phyloP scores from a whole-genome alignment of 768 basidiomycete species.

The Calocybe cyanea region DNA sequence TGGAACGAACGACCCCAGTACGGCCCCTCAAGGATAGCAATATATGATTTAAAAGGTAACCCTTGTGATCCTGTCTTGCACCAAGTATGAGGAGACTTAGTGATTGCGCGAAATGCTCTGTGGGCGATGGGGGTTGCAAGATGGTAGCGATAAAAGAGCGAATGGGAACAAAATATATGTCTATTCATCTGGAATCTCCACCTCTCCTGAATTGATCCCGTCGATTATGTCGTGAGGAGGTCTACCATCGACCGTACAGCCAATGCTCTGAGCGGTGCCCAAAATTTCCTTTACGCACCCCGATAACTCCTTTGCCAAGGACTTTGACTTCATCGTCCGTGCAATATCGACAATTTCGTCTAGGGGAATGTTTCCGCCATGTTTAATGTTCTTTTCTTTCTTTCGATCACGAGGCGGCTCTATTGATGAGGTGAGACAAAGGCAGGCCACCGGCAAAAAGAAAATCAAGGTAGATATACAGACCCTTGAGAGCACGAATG shows the following conservation, averaged over 20 bases:
- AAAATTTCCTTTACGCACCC: conserved; percentile 96
- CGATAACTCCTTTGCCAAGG: conserved; percentile 86
- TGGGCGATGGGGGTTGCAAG: background rate
- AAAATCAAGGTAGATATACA: conserved; percentile 25
- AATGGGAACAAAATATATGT: conserved; percentile 23
- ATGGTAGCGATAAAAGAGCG: conserved; percentile 17
- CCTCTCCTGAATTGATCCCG: conserved; percentile 76
- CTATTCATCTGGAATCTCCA: conserved; percentile 87
- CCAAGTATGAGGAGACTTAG: too few relatives aligned
- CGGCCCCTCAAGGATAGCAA: too few relatives aligned
- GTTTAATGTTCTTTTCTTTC: conserved; percentile 99
- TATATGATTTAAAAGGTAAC: too few relatives aligned
- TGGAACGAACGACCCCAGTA: too few relatives aligned
- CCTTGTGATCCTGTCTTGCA: too few relatives aligned
- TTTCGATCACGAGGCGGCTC: conserved; percentile 99
- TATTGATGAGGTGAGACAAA: conserved; percentile 26
- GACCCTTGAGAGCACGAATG: conserved; percentile 97
- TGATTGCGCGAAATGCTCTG: too few relatives aligned
- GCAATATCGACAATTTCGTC: conserved; percentile 96
- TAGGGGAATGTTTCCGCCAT: conserved; percentile 88
- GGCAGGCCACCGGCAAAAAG: conserved; percentile 1
- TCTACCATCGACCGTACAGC: conserved; percentile 93
- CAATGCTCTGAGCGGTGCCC: conserved; percentile 94
- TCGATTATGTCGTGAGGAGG: conserved; percentile 94
- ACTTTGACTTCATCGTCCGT: conserved; percentile 93